Base-by-base conservation (phyloP, 331 rosid species). In the Malus hybrid region DNA sequence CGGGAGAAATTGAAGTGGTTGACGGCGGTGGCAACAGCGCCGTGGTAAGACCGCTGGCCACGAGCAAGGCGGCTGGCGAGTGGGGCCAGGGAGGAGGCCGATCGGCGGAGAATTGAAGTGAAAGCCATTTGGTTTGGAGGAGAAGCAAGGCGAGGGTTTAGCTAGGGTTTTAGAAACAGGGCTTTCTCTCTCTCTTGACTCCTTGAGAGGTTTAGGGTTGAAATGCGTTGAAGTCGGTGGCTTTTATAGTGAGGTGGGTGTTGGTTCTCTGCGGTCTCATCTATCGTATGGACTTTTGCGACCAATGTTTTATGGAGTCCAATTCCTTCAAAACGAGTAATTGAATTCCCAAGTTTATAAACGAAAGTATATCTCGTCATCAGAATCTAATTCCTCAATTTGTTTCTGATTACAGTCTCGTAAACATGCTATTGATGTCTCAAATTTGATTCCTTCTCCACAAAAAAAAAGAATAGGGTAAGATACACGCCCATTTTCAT, bases 81-180 rank as follows among this genome's bases (percentile, higher is more conserved):
- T 34, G 93, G 88, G 75, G 86, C 81, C 11, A 80, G 70, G 30
- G 88, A 87, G 78, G 86, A 84, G 29, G 82, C 75, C 48, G 96
- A 91, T 78, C 79, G 85, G 77, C 96, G 93, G 75, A 94, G 70
- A 70, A 90, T 82, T 58, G 93, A 87, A 75, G 74, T 63, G 78
- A 88, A 78, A 42, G 91, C 93, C 98, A 94, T 94, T 75, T 79
- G 57, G 50, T 30, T 57, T 48, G 70, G 16, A n/a, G 29, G 83
- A 60, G 83, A 68, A 52, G 67, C 61, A 64, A 74, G 60, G 66
- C 82, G 84, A n/a, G 75, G 75, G 29, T 15, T 74, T 58, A 58
- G 29, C 81, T 33, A 79, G 72, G 86, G 77, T 50, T 78, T 70
- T 30, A 66, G 67, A 50, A 52, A 50, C 58, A 63, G 3, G 10